These are phyloP conservation scores for Nidularia pulvinata DNA, from an alignment of 768 basidiomycete species.

Conservation along the genomic window DNA sequence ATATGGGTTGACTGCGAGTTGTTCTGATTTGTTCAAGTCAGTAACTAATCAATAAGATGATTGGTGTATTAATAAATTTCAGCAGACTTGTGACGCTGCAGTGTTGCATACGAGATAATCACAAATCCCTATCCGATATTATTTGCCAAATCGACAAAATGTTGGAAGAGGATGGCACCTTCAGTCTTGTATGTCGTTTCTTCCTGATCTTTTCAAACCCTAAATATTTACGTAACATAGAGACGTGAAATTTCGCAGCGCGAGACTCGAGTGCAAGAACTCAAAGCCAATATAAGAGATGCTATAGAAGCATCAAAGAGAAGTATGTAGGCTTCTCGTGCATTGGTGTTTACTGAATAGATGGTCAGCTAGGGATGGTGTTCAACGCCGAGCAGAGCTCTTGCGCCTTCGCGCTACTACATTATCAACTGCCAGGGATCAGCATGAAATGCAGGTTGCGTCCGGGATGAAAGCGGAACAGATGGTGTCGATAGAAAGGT, in stretches of 20 bases:
- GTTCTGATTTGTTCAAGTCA: constrained; percentile 75
- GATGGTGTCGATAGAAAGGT: constrained; percentile 16
- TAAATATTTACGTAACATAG: constrained; percentile 31
- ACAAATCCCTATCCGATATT: constrained; percentile 45
- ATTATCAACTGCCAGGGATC: constrained; percentile 9
- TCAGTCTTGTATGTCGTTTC: too few species aligned
- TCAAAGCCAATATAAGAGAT: constrained; percentile 37
- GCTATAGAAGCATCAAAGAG: constrained; percentile 42
- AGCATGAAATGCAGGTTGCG: constrained; percentile 4
- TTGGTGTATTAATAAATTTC: constrained; percentile 3
- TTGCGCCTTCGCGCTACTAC: constrained; percentile 11
- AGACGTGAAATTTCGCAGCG: constrained; percentile 70
- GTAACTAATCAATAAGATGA: constrained; percentile 12
- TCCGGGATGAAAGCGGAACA: constrained; percentile 3
- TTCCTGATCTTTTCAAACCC: neutral
- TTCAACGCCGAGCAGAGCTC: constrained; percentile 20
- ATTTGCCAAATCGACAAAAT: constrained; percentile 44
- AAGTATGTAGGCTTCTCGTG: constrained; percentile 32
- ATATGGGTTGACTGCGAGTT: constrained; percentile 47
- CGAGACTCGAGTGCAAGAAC: constrained; percentile 49
- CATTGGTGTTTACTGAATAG: neutral
- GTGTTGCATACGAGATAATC: constrained; percentile 48
- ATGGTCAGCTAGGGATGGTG: constrained; percentile 23
- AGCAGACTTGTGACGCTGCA: constrained; percentile 54
- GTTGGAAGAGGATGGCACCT: constrained; percentile 13